phyloP scores from a whole-genome alignment of 352 stramenopile genomes.

The Pythium biforme region DNA sequence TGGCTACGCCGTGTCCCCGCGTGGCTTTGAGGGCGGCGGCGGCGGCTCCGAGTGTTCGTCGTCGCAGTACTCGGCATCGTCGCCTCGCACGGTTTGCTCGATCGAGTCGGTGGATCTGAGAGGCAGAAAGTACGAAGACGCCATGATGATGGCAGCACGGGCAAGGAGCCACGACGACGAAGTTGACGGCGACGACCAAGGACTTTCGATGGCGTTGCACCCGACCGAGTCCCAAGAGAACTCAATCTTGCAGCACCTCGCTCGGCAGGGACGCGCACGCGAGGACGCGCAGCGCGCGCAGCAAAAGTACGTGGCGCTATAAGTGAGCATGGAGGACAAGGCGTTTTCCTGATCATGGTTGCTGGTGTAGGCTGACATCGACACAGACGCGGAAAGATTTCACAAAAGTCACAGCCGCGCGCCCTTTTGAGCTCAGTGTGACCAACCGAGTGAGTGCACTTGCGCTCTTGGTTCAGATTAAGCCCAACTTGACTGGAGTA shows the following conservation, averaged over 20 bases:
- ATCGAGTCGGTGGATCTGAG: conserved; percentile 14
- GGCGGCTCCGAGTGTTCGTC: conserved; percentile 19
- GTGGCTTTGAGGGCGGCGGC: not conserved
- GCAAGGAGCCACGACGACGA: not conserved
- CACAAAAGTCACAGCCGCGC: conserved; percentile 42
- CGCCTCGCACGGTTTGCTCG: conserved; percentile 12
- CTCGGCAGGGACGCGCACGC: conserved; percentile 49
- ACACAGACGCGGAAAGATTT: conserved; percentile 51
- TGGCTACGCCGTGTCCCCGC: not conserved
- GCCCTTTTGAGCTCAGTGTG: conserved; percentile 63
- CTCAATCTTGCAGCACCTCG: conserved; percentile 59
- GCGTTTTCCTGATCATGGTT: not conserved
- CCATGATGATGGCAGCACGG: not conserved
- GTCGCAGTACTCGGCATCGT: conserved; percentile 21
- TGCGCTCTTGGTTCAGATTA: not conserved
- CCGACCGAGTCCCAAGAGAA: conserved; percentile 57
- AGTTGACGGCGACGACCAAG: conserved; percentile 20
- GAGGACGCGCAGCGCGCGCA: conserved; percentile 37
- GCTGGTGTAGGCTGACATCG: conserved; percentile 11
- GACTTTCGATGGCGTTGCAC: conserved; percentile 26
- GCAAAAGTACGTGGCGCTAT: conserved; percentile 33
- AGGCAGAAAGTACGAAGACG: not conserved
- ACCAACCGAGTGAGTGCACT: conserved; percentile 48
- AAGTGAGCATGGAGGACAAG: not conserved
- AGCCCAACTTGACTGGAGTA: not conserved